Percentiles rank a stretch among this genome's conserved stretches.
Conservation (phyloP, 2,329 filamentous ascomycete species). For the Chaetomiaceae sp. region DNA sequence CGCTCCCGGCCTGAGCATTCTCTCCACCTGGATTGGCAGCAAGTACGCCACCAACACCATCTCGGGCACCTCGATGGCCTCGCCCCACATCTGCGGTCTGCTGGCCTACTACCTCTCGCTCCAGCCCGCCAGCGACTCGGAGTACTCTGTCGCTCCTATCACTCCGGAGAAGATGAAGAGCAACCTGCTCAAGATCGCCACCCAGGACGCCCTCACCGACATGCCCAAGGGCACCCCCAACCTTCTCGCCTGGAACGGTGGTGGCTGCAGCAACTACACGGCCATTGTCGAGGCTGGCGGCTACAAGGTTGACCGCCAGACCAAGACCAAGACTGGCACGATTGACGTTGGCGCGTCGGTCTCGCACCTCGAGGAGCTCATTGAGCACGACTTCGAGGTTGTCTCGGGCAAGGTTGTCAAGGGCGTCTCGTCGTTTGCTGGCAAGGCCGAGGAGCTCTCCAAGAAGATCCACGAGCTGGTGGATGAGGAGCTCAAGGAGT, state of each 20-base stretch:
- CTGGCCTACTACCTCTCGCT: constrained; percentile 97
- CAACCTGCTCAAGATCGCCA: constrained; percentile 78
- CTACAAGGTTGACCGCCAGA: constrained; percentile 55
- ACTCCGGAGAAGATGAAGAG: constrained; percentile 93
- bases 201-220: constrained; percentile 70
- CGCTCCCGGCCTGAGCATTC: constrained; percentile 91
- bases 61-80: constrained; percentile 98
- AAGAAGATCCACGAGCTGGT: constrained; percentile 60
- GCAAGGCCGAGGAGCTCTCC: constrained; percentile 58
- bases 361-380: constrained; percentile 56
- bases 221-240: constrained; percentile 86
- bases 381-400: constrained; percentile 58
- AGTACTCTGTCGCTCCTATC: constrained; percentile 83
- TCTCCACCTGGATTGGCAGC: constrained; percentile 97
- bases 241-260: constrained; percentile 98
- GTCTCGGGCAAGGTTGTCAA: constrained; percentile 54
- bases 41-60: constrained; percentile 97
- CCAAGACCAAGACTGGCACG: constrained; percentile 38
- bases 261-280: constrained; percentile 86
- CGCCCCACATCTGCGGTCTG: constrained; percentile 92
- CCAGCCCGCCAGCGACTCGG: constrained; percentile 83
- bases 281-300: constrained; percentile 71
- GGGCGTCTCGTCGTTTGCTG: constrained; percentile 47
- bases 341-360: constrained; percentile 42
- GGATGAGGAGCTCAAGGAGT: constrained; percentile 57